Percentiles rank a stretch among this genome's conserved stretches.
Conservation (phyloP, 371 early-diverging fungal species). For the Circinella umbellata region DNA sequence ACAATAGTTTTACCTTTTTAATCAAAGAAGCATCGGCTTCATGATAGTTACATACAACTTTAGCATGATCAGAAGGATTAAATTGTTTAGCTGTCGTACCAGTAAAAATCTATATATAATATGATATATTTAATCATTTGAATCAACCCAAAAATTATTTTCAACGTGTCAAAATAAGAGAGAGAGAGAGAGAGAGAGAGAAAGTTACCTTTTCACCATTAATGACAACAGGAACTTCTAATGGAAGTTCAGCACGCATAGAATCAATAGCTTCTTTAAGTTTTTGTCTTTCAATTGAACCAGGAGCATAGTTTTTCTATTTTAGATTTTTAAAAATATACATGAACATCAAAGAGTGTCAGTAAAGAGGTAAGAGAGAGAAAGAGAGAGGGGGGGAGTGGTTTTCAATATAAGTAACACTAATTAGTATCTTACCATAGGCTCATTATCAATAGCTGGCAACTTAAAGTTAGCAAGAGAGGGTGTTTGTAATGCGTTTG, state of each 20-base stretch:
- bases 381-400: not conserved
- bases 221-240: constrained; percentile 84
- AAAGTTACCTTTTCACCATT: constrained; percentile 80
- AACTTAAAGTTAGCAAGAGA: constrained; percentile 76
- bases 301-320: constrained; percentile 71
- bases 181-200: not conserved
- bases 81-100: constrained; percentile 75
- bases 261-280: constrained; percentile 81
- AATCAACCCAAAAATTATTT: too few species aligned
- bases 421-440: constrained; percentile 64
- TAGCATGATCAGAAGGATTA: constrained; percentile 86
- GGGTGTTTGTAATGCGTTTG: constrained; percentile 38
- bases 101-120: constrained; percentile 60
- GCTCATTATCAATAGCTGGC: constrained; percentile 89
- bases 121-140: not conserved
- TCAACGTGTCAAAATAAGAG: not conserved
- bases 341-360: too few species aligned
- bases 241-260: constrained; percentile 74
- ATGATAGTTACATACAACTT: constrained; percentile 83
- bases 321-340: too few species aligned
- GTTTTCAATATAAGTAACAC: not conserved
- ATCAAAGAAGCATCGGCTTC: constrained; percentile 79
- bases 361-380: not conserved
- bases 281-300: constrained; percentile 76
- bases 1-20: constrained; percentile 54